Evolutionary conservation across 805 yeast species (phyloP), one percentile per base, ranked within the genome.

Genomic region (Maudiozyma serrabonitensis): DNA sequence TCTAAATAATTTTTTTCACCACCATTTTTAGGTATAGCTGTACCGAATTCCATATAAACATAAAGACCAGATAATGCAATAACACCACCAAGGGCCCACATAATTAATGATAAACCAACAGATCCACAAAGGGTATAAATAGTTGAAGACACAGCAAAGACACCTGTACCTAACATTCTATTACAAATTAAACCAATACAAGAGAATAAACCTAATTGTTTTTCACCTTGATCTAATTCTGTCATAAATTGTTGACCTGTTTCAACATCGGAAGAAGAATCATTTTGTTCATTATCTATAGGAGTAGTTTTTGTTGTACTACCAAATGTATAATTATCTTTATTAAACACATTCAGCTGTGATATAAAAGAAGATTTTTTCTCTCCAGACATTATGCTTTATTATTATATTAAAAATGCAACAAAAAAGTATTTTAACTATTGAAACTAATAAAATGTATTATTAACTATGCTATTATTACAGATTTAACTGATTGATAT

Each of bases 1-100:
- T 86, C 93, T 57, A 87, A 68, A 62, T 87, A 87, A 59, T 84
- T 84, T 67, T 84, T 85, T 61, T 87, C 95, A 56, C 93, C 95
- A 56, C 95, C 95, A 59, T 86, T 85, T 68, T 84, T 78, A 44
- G 87, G 87, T 50, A 84, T 79, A 41, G 82, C 82, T 5, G 84
- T 77, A 15, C 95, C 95, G 63, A 84, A 82, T 61, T 85, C 93
- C 80, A 85, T 79, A 64, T 85, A 86, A 3, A 82, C 87, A 59
- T 79, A 74, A 56, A 83, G 64, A 35, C 84, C 84, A 34, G 80
- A 65, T 9, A 76, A 67, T 4, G 91, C 84, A 55, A 85, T 85
- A 35, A 82, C 54, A 7, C 87, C 75, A 44, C 95, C 95, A 15
- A 80, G 80, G 26, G 77, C 77, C 91, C 93, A 86, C 64, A 86